Base-by-base conservation (phyloP, 2,329 filamentous ascomycete species). In the Alternaria sp. region DNA sequence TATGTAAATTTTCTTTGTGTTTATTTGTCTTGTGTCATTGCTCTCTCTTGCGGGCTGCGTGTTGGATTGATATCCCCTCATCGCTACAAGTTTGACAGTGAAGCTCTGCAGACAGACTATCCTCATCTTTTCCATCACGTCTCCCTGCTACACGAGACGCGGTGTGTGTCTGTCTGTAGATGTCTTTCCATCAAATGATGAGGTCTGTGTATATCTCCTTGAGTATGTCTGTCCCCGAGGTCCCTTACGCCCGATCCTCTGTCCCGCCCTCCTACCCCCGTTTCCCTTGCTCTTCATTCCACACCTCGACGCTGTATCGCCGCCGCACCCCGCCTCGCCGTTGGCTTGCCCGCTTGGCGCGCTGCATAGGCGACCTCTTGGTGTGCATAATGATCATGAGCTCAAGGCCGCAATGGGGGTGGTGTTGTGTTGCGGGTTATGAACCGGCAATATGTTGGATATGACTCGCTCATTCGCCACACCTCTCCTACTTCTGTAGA, bases 381-480 rank as follows among this genome's bases (percentile, higher is more conserved):
- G 59, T 45, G 60, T 57, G 43, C 52, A 63, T 50, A 27, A 48
- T 55, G 61, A 49, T 51, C 54, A 54, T 48, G 32, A 66, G 66
- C 30, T 68, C 65, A 69, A 74, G 68, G 73, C 59, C 55, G 73
- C 71, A 74, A 72, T 59, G 62, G 58, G 61, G 65, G 60, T 63
- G 66, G 66, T 57, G 46, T 48, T 59, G 62, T 69, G 65, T 71
- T 27, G 71, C 72, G 70, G 69, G 70, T 73, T 65, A 78, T 68
- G 76, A 74, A 57, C 78, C 78, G 79, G 77, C 77, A 74, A 79
- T 76, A 75, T 76, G 70, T 57, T 57, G 78, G 78, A 76, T 74
- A 80, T 80, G 78, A 74, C 60, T 80, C 75, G 79, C 71, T 80
- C 78, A 75, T 74, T 79, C 75, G 75, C 76, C 69, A 62, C 69